Evolutionary conservation across 1,284 basidiomycete genomes (phyloP).

Genomic region (Neotropicomus parvogracilis): DNA sequence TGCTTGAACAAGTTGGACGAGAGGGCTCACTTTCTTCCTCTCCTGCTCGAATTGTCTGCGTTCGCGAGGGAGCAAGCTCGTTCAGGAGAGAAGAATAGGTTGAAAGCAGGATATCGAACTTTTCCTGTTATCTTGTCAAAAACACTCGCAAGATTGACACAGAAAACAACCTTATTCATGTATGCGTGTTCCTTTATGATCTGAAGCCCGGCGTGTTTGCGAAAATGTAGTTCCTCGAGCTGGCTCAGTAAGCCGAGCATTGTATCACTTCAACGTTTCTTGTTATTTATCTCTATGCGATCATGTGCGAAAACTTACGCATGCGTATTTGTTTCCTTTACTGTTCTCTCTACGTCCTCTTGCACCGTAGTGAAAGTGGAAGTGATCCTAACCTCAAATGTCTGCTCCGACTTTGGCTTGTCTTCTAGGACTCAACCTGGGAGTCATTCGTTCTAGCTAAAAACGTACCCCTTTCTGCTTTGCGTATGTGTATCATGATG

Average conservation of each 20-base stretch:
- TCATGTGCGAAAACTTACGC: slow-evolving; percentile 23
- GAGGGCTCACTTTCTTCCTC: slow-evolving; percentile 36
- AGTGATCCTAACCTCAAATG: slow-evolving; percentile 23
- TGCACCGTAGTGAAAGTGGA: slow-evolving; percentile 18
- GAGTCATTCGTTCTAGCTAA: neutral
- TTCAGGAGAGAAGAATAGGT: slow-evolving; percentile 34
- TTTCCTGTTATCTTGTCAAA: slow-evolving; percentile 31
- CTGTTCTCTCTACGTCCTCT: slow-evolving; percentile 14
- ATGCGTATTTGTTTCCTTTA: slow-evolving; percentile 22
- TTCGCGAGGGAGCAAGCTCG: slow-evolving; percentile 36
- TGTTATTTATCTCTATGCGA: neutral
- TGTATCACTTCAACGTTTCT: slow-evolving; percentile 22
- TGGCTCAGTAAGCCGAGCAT: slow-evolving; percentile 20
- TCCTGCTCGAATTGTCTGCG: slow-evolving; percentile 34
- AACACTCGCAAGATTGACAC: neutral
- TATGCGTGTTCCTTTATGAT: slow-evolving; percentile 8
- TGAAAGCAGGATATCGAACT: slow-evolving; percentile 31
- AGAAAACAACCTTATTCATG: slow-evolving; percentile 20
- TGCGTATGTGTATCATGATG: neutral
- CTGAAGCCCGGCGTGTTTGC: slow-evolving; percentile 11
- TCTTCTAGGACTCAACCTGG: slow-evolving; percentile 5
- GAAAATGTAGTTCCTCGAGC: slow-evolving; percentile 25
- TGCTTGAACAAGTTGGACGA: neutral
- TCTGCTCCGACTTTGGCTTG: slow-evolving; percentile 18
- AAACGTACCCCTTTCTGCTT: slow-evolving; percentile 17